Base-by-base conservation (phyloP, 140 eudicot species). In the Anethum foeniculum region DNA sequence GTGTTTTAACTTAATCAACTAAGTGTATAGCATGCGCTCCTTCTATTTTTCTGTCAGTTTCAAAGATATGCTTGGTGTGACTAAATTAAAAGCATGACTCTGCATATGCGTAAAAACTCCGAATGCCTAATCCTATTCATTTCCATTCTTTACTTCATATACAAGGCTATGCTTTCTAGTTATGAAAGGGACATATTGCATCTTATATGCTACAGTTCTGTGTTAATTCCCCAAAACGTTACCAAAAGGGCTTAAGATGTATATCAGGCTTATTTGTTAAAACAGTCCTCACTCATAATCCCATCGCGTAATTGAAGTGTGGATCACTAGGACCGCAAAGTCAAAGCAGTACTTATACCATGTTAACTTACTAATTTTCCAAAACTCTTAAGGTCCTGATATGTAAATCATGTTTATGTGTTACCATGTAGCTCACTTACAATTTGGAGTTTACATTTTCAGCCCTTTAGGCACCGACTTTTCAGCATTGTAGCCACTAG, bases 1-100 rank as follows among this genome's bases (percentile, higher is more conserved):
- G 48, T 69, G 46, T 69, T 69, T 72, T 72, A 73, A 9, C 52
- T 73, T 39, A 23, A 72, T 73, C 19, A 73, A 73, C 51, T 41
- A 39, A 18, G 27, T 3, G 7, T 38, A 41, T 73, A 21, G 71
- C 52, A 19, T 69, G 46, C 46, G 41, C 9, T 41, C 25, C 43
- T 73, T 73, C 54, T 73, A 11, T 52, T 41, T 41, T 41, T 30
- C 34, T 41, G 52, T 73, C 77, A 39, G 30, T 19, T 73, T n/a
- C 38, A 38, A 25, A 73, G 77, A 8, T 41, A 46, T 41, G 77
- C 48, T 46, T 73, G 48, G 16, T 39, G 16, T 73, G 52, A 73
- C 48, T 39, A 23, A 47, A 47, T 47, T 13, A 12, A 73, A 73
- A 73, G 47, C 77, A 73, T 73, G 48, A 21, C 18, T 62, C 71